A percentile compares a stretch with the other conserved stretches of the same genome.
Conservation (phyloP, 495 filamentous ascomycete species). For the Acidomyces sp. region DNA sequence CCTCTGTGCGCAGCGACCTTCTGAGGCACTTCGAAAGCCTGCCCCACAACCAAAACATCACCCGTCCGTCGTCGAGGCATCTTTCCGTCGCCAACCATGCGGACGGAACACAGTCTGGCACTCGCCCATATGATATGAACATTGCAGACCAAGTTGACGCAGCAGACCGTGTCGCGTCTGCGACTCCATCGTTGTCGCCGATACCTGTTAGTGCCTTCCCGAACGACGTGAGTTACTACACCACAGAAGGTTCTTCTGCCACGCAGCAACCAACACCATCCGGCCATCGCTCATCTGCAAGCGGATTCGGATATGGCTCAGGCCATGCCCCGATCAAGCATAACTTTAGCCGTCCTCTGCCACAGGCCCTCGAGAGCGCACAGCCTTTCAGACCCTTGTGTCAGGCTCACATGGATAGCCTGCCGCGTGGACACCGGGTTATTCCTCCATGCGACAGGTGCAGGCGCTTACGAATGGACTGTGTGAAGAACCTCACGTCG, state of each 20-base stretch:
- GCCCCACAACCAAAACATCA: slow-evolving; percentile 15
- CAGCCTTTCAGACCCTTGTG: slow-evolving; percentile 19
- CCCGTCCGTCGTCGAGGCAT: slow-evolving; percentile 9
- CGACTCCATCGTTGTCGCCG: slow-evolving; percentile 14
- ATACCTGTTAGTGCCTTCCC: slow-evolving; percentile 7
- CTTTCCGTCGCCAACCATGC: slow-evolving; percentile 3
- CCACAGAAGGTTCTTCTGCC: background rate
- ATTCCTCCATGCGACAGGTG: slow-evolving; percentile 74
- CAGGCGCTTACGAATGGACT: slow-evolving; percentile 64
- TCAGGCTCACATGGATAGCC: slow-evolving; percentile 47
- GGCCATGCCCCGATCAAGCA: slow-evolving; percentile 9
- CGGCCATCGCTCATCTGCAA: slow-evolving; percentile 6
- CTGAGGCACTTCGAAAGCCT: slow-evolving; percentile 18
- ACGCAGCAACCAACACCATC: background rate
- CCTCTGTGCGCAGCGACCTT: slow-evolving; percentile 10
- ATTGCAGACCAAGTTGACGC: background rate
- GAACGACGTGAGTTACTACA: slow-evolving; percentile 16
- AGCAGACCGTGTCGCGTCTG: background rate
- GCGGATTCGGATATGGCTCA: background rate
- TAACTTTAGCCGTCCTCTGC: slow-evolving; percentile 19
- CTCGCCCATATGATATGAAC: background rate
- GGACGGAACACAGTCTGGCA: background rate
- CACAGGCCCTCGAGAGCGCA: slow-evolving; percentile 13
- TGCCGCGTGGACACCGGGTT: slow-evolving; percentile 57
- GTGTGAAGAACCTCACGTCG: slow-evolving; percentile 70